These are phyloP conservation scores for Rhodotorula sp. DNA, from an alignment of 1,284 basidiomycete genomes.

Conservation along the genomic window DNA sequence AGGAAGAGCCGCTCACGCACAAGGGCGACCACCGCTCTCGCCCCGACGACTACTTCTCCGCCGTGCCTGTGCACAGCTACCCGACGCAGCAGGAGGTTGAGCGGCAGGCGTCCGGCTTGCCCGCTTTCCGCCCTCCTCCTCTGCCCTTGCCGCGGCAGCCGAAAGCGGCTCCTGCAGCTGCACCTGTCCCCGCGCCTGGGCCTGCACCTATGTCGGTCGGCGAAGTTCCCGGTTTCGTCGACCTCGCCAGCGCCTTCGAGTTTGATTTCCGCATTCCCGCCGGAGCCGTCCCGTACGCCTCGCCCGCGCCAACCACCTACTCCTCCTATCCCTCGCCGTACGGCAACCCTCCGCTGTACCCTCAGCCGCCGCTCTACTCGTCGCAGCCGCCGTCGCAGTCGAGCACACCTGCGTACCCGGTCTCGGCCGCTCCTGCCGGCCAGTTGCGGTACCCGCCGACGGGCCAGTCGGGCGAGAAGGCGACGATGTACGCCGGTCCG, in stretches of 20 bases:
- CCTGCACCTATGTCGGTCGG: background rate
- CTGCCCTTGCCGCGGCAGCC: background rate
- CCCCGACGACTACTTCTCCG: constrained; percentile 2
- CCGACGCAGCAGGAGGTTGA: background rate
- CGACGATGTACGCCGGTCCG: too few relatives aligned
- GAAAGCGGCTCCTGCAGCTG: background rate
- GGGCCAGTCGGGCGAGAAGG: too few relatives aligned
- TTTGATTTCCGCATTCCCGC: constrained; percentile 16
- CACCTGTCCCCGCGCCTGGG: background rate
- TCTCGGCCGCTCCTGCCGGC: background rate
- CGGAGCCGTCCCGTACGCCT: background rate
- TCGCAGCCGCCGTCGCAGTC: background rate
- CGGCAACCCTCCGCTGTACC: background rate
- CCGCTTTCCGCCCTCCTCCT: background rate
- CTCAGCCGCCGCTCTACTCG: constrained; percentile 8
- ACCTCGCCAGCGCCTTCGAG: constrained; percentile 14
- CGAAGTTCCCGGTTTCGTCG: background rate
- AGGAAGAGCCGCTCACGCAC: constrained; percentile 12
- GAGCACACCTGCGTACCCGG: background rate
- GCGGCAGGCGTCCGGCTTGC: background rate
- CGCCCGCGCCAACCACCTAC: constrained; percentile 9
- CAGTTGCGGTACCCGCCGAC: background rate
- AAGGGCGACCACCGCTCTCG: background rate
- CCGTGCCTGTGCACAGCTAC: background rate
- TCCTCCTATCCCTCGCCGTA: background rate